Conservation (phyloP, 257 asterid species). For the Echites panduratus region DNA sequence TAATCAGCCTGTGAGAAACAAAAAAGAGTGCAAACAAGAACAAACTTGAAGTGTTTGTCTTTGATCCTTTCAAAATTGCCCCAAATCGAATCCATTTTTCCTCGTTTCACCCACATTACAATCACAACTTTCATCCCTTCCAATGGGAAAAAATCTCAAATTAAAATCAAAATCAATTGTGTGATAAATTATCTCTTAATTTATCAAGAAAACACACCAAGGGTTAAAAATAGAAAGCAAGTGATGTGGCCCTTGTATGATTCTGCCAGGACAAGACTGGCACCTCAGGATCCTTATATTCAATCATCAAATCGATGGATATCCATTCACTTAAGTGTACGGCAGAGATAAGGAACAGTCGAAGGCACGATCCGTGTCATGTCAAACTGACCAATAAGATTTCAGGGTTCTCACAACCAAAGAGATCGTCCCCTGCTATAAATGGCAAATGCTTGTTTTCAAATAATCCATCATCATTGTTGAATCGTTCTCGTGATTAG, state of each 20-base stretch:
- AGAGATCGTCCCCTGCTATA: constrained; percentile 30
- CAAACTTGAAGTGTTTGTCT: neutral
- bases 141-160: constrained; percentile 6
- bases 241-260: neutral
- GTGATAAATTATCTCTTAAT: constrained; percentile 6
- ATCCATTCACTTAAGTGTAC: constrained; percentile 25
- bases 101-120: constrained; percentile 33
- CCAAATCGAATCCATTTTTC: constrained; percentile 14
- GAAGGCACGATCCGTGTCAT: constrained; percentile 23
- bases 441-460: constrained; percentile 12
- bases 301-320: constrained; percentile 22
- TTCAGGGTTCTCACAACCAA: neutral
- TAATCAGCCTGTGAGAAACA: neutral
- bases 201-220: constrained; percentile 30
- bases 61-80: constrained; percentile 9
- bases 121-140: constrained; percentile 12
- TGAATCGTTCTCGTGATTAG: neutral
- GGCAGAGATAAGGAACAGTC: neutral
- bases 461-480: neutral
- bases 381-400: constrained; percentile 34
- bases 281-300: constrained; percentile 29
- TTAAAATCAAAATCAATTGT: constrained; percentile 10
- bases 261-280: constrained; percentile 25
- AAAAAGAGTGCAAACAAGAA: neutral
- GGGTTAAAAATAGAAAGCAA: neutral